Evolutionary conservation across 2,329 filamentous ascomycete genomes (phyloP), one percentile per base, ranked within the genome.

Genomic region (Coniochaeta sp.): DNA sequence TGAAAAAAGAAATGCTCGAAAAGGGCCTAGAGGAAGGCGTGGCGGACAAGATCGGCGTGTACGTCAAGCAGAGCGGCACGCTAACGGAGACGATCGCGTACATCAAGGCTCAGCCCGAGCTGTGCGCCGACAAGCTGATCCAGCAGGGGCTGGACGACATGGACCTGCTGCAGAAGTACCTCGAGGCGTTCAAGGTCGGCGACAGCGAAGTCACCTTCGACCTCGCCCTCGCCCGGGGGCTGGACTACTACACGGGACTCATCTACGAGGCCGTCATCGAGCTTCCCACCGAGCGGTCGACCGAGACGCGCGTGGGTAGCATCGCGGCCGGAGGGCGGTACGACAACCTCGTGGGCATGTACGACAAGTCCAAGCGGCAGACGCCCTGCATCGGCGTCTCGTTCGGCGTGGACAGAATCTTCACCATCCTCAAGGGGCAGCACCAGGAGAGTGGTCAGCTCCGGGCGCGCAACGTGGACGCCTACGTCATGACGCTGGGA

Each of bases 401-500:
- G 1, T 96, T 97, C 64, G 92, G 92, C 51, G 89, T 96, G 48
- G 92, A 97, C 69, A 86, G 92, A 60, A 96, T 97, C 63, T 96
- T 95, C 72, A 90, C 87, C 60, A 91, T 96, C 64, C 89, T 86
- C 57, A 91, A 95, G n/a, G n/a, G n/a, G 68, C 85, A 89, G 12
- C 82, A 81, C 55, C 80, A 78, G 52, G 80, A 82, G 53, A 77
- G 79, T 51, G 56, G 57, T 51, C 68, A 71, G 27, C 71, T 83
- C 50, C 76, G 87, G 56, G 77, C 78, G 57, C 90, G 85, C 63
- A 87, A 94, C 60, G 86, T 91, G 3, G 91, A 97, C 64, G 91
- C 91, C 45, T 96, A 84, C 69, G 87, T 97, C 63, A 97, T 97
- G 91, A 91, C 91, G 0, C 91, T 96, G 63, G 91, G 90, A 51